A percentile compares a stretch with the other conserved stretches of the same genome.
Evolutionary conservation across 495 filamentous ascomycete genomes (phyloP).

Genomic region (Echria macrotheca): DNA sequence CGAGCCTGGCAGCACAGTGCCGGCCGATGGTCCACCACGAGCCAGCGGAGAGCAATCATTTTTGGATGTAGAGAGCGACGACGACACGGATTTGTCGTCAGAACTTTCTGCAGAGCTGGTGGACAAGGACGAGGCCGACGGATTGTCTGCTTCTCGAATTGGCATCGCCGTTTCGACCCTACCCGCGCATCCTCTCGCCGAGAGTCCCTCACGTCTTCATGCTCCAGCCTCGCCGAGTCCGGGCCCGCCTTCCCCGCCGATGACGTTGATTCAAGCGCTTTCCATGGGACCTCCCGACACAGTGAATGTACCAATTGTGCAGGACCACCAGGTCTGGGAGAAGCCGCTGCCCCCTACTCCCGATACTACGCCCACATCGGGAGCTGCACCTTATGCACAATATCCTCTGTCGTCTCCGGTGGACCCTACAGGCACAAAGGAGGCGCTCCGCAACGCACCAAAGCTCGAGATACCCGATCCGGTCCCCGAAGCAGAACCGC

Average conservation of each 20-base stretch:
- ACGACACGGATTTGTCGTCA: conserved; percentile 71
- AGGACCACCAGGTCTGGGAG: conserved; percentile 40
- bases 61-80: conserved; percentile 61
- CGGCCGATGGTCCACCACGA: conserved; percentile 6
- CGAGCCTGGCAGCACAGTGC: conserved; percentile 20
- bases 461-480: conserved; percentile 25
- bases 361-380: conserved; percentile 44
- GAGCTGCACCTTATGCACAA: conserved; percentile 22
- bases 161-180: conserved; percentile 43
- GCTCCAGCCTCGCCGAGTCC: conserved; percentile 12
- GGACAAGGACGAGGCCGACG: conserved; percentile 42
- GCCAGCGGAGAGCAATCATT: conserved; percentile 52
- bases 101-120: conserved; percentile 69
- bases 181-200: conserved; percentile 59
- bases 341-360: conserved; percentile 50
- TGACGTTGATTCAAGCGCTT: conserved; percentile 61
- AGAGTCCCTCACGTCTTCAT: conserved; percentile 9
- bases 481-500: conserved; percentile 9
- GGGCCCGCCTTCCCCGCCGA: conserved; percentile 72
- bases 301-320: conserved; percentile 27
- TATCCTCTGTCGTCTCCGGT: conserved; percentile 24
- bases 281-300: conserved; percentile 39
- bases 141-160: conserved; percentile 28
- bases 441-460: conserved; percentile 34
- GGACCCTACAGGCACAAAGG: conserved; percentile 35